Evolutionary conservation across 2,329 filamentous ascomycete genomes (phyloP), one percentile per base, ranked within the genome.

Genomic region (Blastomyces silverae): DNA sequence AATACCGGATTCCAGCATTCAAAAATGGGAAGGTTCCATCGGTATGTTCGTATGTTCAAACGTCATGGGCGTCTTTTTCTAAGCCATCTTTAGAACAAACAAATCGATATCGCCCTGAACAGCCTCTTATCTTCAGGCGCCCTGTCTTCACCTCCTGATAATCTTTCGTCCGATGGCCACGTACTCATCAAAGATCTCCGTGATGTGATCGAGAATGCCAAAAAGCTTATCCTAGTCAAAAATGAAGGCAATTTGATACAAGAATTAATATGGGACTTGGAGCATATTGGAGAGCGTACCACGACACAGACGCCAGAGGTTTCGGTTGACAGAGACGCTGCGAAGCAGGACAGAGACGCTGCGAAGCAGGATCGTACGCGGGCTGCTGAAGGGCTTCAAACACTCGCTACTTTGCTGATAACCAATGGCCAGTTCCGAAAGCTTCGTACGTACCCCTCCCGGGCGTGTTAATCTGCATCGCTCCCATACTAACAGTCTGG

Each of bases 391-490:
- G 94, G 93, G 34, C 79, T 99, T 56, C 88, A 91, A 70, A 96
- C 91, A 3, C 82, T 99, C 0, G 94, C 93, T 62, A 92, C 89
- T 22, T 82, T 99, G 65, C 81, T 97, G 71, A 89, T 97, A 73
- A 96, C 92, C 71, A 99, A 99, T 72, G 94, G 94, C 69, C 92
- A 97, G 76, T 97, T 96, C 83, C 86, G 92, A 70, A 96, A 96
- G 81, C 85, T 96, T 44, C 79, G 89, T 89, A 85, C 77, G 88
- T 85, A 37, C 6, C 50, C 59, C 20, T 7, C n/a, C 22, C n/a
- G 1, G 31, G 7, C 31, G 17, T 39, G 20, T 13, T n/a, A 57
- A 37, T 39, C 17, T 17, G 1, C 25, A 28, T 53, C 2, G 15
- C 6, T 20, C 11, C 28, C 7, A 60, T 44, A 17, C 46, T 62